Percentiles rank a stretch among this genome's conserved stretches.
These are phyloP conservation scores for Sisymbrium altissimum DNA, from an alignment of 345 rosid genomes.

Conservation along the genomic window DNA sequence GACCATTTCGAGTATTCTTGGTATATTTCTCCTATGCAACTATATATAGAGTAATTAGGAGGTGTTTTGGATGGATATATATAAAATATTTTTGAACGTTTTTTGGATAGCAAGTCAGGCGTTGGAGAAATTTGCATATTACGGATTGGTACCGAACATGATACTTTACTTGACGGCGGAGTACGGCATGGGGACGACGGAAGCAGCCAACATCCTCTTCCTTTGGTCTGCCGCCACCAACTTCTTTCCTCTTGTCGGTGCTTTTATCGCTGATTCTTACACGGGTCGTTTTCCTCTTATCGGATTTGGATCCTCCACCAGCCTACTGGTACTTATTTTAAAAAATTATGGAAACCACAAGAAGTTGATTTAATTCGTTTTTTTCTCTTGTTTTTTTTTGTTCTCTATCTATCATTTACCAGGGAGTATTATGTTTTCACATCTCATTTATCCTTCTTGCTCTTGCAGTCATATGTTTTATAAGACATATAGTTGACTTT, in stretches of 20 bases:
- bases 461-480: no score
- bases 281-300: conserved; percentile 56
- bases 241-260: conserved; percentile 57
- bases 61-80: not conserved
- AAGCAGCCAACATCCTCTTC: conserved; percentile 45
- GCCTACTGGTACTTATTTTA: conserved; percentile 43
- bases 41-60: not conserved
- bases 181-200: conserved; percentile 44
- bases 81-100: not conserved
- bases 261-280: conserved; percentile 64
- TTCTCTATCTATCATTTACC: not conserved
- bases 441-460: not conserved
- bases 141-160: conserved; percentile 57
- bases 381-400: not conserved
- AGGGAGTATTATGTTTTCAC: not conserved
- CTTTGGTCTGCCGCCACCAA: conserved; percentile 56
- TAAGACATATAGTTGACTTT: no score
- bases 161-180: conserved; percentile 51
- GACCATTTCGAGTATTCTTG: conserved; percentile 59
- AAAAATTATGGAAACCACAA: not conserved
- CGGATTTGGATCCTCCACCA: conserved; percentile 44
- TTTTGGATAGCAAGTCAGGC: conserved; percentile 52
- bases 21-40: conserved; percentile 27
- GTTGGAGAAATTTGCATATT: conserved; percentile 56
- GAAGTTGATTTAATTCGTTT: not conserved